A percentile compares a stretch with the other conserved stretches of the same genome.
These are phyloP conservation scores for Gonium pectorale DNA, from an alignment of 139 green algal species.

Conservation along the genomic window DNA sequence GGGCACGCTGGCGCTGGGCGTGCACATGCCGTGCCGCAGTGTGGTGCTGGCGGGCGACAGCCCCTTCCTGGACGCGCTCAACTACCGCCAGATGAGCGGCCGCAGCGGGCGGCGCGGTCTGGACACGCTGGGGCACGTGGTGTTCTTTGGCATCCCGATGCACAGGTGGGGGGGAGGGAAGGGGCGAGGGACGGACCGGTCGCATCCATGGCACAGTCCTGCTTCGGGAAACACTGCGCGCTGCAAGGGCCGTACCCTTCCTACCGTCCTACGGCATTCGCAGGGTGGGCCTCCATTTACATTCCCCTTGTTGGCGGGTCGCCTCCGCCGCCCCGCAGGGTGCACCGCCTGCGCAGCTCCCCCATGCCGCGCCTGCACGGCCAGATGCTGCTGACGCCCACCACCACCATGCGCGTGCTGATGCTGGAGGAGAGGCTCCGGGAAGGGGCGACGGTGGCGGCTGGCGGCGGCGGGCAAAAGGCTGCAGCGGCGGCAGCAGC, in stretches of 20 bases:
- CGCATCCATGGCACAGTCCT: not conserved
- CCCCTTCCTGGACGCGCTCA: conserved; percentile 60
- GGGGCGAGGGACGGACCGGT: not conserved
- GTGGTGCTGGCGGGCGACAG: conserved; percentile 64
- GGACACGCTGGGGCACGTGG: conserved; percentile 47
- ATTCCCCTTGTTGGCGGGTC: no score
- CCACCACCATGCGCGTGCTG: conserved; percentile 40
- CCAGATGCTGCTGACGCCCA: conserved; percentile 48
- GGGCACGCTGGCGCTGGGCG: conserved; percentile 68
- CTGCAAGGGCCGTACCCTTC: not conserved
- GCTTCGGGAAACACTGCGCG: no score
- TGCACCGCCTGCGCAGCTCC: conserved; percentile 42
- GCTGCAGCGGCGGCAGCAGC: not conserved
- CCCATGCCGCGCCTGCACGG: conserved; percentile 45
- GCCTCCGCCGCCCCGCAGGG: conserved; percentile 24
- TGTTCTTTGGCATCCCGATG: conserved; percentile 40
- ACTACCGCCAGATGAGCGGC: conserved; percentile 69
- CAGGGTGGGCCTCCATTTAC: no score
- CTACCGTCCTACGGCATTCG: no score
- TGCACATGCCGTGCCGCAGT: conserved; percentile 73
- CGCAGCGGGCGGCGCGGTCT: conserved; percentile 54
- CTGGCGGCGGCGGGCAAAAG: not conserved
- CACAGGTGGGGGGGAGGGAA: not conserved
- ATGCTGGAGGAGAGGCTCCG: conserved; percentile 47
- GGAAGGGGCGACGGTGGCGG: not conserved